These are phyloP conservation scores for Cymbopogon citratus DNA, from an alignment of 176 grass and related monocot genomes.

Conservation along the genomic window DNA sequence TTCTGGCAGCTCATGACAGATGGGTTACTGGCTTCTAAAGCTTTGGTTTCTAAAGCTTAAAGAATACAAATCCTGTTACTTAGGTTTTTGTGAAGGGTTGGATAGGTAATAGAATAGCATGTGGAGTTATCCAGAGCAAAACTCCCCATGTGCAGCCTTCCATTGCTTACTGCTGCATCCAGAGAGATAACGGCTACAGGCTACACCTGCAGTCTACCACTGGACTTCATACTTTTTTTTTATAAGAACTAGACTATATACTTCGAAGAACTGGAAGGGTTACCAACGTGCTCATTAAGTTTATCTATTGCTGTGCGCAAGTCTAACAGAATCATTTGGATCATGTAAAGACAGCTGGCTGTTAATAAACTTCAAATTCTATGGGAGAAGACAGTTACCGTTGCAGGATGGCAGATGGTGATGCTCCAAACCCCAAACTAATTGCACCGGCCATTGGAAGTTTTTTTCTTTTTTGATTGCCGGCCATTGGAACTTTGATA, in stretches of 20 bases:
- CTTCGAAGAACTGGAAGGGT: not conserved
- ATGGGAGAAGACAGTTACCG: constrained; percentile 1
- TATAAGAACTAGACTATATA: not conserved
- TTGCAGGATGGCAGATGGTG: constrained; percentile 27
- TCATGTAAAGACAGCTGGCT: not conserved
- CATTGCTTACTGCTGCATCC: not conserved
- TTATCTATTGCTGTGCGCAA: not conserved
- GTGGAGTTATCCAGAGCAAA: constrained; percentile 3
- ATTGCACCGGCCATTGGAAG: not conserved
- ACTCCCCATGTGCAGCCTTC: not conserved
- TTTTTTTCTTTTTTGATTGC: not conserved
- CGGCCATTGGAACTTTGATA: not conserved
- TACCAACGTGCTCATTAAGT: not conserved
- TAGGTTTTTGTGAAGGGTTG: not conserved
- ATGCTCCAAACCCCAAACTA: constrained; percentile 14
- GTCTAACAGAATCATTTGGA: not conserved
- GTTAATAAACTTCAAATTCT: not conserved
- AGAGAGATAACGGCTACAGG: not conserved
- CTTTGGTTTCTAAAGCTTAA: not conserved
- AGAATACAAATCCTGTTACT: not conserved
- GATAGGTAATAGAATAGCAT: not conserved
- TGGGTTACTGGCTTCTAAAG: not conserved
- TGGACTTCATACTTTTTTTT: not conserved
- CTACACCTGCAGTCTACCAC: not conserved
- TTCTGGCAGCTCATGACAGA: not conserved